Percentiles rank a stretch among this genome's conserved stretches.
Evolutionary conservation across 495 filamentous ascomycete genomes (phyloP).

Genomic region (Podospora didyma): DNA sequence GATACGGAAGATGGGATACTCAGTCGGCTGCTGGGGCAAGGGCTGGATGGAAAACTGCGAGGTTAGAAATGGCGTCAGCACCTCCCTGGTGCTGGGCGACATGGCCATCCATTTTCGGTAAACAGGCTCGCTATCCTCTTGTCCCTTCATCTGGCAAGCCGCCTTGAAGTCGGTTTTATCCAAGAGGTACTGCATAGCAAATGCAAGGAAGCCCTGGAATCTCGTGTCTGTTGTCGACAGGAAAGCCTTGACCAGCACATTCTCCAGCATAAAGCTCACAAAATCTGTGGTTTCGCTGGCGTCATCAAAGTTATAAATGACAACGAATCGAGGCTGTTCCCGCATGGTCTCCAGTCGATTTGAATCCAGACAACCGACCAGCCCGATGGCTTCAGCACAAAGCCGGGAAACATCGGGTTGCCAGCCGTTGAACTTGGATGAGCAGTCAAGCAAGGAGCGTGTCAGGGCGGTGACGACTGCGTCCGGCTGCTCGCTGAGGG

Average conservation of each 20-base stretch:
- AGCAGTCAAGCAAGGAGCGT: constrained; percentile 77
- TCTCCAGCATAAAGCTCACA: constrained; percentile 75
- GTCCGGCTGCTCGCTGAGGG: constrained; percentile 82
- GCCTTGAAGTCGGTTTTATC: constrained; percentile 65
- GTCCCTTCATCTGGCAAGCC: constrained; percentile 37
- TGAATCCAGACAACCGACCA: constrained; percentile 87
- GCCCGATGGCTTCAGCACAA: constrained; percentile 73
- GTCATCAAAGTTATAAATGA: constrained; percentile 78
- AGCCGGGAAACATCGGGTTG: constrained; percentile 63
- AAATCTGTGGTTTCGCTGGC: constrained; percentile 82
- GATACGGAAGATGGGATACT: constrained; percentile 73
- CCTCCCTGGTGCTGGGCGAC: constrained; percentile 69
- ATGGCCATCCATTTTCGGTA: constrained; percentile 72
- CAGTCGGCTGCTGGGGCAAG: constrained; percentile 46
- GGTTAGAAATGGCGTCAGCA: constrained; percentile 76
- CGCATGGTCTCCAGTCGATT: constrained; percentile 79
- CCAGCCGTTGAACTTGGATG: constrained; percentile 68
- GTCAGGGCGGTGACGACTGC: constrained; percentile 64
- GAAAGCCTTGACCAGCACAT: constrained; percentile 87
- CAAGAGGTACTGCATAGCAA: constrained; percentile 88
- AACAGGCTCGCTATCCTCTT: constrained; percentile 16
- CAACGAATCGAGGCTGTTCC: constrained; percentile 72
- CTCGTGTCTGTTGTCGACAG: constrained; percentile 80
- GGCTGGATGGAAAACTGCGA: constrained; percentile 74
- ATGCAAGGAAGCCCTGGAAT: constrained; percentile 85